Conservation (phyloP, 345 rosid species). For the Eucalyptus curtisii region DNA sequence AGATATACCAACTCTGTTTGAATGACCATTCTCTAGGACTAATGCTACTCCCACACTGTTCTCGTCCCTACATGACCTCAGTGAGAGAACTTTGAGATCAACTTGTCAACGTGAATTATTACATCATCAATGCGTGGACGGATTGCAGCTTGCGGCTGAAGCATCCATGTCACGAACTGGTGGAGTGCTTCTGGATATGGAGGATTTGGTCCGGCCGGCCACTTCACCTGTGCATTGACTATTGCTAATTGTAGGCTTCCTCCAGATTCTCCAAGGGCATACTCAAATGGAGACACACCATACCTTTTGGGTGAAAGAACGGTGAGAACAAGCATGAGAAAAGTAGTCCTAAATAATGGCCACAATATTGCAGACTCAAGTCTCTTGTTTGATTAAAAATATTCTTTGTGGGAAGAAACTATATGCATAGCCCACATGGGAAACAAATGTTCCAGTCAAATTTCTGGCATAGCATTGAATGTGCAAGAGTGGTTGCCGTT, state of each 20-base stretch:
- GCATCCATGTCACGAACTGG: conserved; percentile 96
- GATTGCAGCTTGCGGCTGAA: conserved; percentile 81
- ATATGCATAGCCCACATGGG: not conserved
- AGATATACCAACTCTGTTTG: not conserved
- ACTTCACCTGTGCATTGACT: conserved; percentile 87
- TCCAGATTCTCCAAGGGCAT: conserved; percentile 93
- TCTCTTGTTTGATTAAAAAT: not conserved
- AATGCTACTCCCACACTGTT: not conserved
- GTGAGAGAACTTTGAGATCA: conserved; percentile 65
- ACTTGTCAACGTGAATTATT: conserved; percentile 86
- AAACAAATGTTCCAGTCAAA: not conserved
- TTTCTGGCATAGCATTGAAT: not conserved
- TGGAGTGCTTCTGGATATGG: conserved; percentile 90
- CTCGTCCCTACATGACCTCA: not conserved
- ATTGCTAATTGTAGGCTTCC: conserved; percentile 94
- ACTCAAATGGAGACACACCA: conserved; percentile 91
- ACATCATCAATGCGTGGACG: conserved; percentile 85
- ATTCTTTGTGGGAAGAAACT: not conserved
- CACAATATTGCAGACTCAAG: not conserved
- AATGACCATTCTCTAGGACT: not conserved
- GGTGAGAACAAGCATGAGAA: not conserved
- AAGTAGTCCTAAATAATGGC: not conserved
- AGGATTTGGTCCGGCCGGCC: conserved; percentile 90
- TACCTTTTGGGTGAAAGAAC: conserved; percentile 33
- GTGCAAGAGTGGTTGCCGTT: not conserved